phyloP scores from a whole-genome alignment of 495 filamentous ascomycete genomes.

The Aspergillus saccharolyticus region DNA sequence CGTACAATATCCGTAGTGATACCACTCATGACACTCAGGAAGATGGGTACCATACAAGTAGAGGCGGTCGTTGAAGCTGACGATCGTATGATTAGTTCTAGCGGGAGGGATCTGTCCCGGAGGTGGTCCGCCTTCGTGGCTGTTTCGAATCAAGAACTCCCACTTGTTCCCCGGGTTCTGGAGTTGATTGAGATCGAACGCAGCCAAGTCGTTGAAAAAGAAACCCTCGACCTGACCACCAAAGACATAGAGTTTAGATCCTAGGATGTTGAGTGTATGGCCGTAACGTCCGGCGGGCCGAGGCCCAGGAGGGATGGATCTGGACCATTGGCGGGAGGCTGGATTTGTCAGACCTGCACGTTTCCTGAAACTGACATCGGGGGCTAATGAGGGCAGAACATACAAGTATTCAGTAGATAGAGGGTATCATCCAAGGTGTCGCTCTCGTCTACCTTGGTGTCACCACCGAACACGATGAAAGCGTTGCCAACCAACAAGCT shows the following conservation, averaged over 20 bases:
- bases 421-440: conserved; percentile 92
- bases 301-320: conserved; percentile 76
- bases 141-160: conserved; percentile 82
- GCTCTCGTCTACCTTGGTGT: conserved; percentile 91
- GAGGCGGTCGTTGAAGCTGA: conserved; percentile 89
- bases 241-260: conserved; percentile 95
- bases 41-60: conserved; percentile 64
- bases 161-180: conserved; percentile 85
- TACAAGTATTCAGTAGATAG: conserved; percentile 97
- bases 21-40: neutral
- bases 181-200: conserved; percentile 92
- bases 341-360: conserved; percentile 9
- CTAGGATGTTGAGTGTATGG: conserved; percentile 91
- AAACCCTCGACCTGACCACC: conserved; percentile 95
- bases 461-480: conserved; percentile 98
- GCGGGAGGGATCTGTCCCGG: conserved; percentile 75
- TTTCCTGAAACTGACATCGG: neutral
- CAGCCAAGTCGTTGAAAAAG: conserved; percentile 97
- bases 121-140: conserved; percentile 60
- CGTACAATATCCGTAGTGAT: neutral
- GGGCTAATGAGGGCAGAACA: conserved; percentile 26
- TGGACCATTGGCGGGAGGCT: conserved; percentile 98
- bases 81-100: conserved; percentile 89
- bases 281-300: conserved; percentile 90
- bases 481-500: conserved; percentile 96